Base-by-base conservation (phyloP, 495 filamentous ascomycete genomes). In the Aspergillus biplanus region DNA sequence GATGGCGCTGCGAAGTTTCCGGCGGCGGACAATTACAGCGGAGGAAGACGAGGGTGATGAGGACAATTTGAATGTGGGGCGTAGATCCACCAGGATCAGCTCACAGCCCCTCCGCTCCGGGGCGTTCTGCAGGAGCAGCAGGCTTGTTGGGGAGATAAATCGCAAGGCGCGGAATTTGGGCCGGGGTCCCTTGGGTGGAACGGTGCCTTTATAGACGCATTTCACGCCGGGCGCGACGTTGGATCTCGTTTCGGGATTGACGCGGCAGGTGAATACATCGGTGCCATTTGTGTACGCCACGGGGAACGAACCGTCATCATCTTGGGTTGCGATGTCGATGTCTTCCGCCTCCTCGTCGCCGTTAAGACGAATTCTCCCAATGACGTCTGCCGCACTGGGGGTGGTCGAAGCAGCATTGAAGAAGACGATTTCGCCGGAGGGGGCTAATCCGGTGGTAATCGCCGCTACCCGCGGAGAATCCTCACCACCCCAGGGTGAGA, bases 271-370 rank as follows among this genome's bases (percentile, higher is more conserved):
- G 62, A 77, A 90, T 44, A 99, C 83, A 62, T 95, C 87, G 69
- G 88, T 79, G 56, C 89, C 88, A 58, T 91, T 90, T 68, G 91
- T 96, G 75, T 95, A 97, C 5, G 88, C 89, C 54, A 92, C 78
- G 34, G 87, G 80, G 72, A 90, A 93, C 42, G 82, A 83, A 27
- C 84, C 83, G 13, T 71, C 61, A 5, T 74, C 67, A 57, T 81
- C 73, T n/a, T 80, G 69, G 64, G 86, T 85, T 21, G 85, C 78
- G 35, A 96, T 84, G 71, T 96, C 93, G 52, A 96, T 67, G 77
- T 97, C 95, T 72, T 86, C 89, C 27, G 89, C 91, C 77, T 97
- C 92, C 67, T 87, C 80, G 35, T 78, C 78, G 58, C 75, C 82
- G 8, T 73, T 75, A 37, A 89, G 79, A n/a, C 85, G 79, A 50